Base-by-base conservation (phyloP, 2,329 filamentous ascomycete species). In the Alternaria angustiovoidea region DNA sequence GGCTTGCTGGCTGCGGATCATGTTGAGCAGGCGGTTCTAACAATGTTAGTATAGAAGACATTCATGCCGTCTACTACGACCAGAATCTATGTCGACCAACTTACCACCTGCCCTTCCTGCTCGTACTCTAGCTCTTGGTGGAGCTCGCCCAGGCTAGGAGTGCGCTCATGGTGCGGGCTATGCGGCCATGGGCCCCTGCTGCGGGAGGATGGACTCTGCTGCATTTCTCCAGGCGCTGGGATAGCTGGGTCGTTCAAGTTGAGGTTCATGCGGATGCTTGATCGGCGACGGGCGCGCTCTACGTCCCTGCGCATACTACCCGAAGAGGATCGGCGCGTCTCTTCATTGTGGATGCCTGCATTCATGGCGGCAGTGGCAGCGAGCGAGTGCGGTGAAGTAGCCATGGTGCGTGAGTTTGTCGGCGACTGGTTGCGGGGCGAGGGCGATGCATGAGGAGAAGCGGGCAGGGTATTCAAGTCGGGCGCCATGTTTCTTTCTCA, bases 41-140 rank as follows among this genome's bases (percentile, higher is more conserved):
- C 3, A 1, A 38, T 12, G 20, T 49, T 16, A 49, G 30, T 12
- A 12, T 16, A n/a, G 5, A 24, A 12, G 11, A 30, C 28, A 9
- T 30, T 30, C 9, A 11, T 30, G 11, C 28, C 28, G 28, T 30
- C 28, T 30, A 11, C 28, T 30, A 11, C 4, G 9, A 30, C 28
- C 9, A 30, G 28, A 11, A 5, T 30, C 1, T 7, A 30, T 11
- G 28, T 30, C 28, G 8, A 11, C 9, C 6, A 18, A 79, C 86
- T 51, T 81, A 90, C 88, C 64, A 93, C 91, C 78, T 93, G 90
- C 24, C 88, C 89, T 73, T 93, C 91, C 75, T 93, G 90, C 79
- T 93, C 91, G 54, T 88, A 90, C 76, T 93, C 91, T 2, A 93
- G 83, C 78, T 93, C 89, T 74, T 93, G 91, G 68, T 93, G 90